Evolutionary conservation across 2,329 filamentous ascomycete species (phyloP), one percentile per base, ranked within the genome.

Genomic region (Neophaeococcomyces mojaviensis): DNA sequence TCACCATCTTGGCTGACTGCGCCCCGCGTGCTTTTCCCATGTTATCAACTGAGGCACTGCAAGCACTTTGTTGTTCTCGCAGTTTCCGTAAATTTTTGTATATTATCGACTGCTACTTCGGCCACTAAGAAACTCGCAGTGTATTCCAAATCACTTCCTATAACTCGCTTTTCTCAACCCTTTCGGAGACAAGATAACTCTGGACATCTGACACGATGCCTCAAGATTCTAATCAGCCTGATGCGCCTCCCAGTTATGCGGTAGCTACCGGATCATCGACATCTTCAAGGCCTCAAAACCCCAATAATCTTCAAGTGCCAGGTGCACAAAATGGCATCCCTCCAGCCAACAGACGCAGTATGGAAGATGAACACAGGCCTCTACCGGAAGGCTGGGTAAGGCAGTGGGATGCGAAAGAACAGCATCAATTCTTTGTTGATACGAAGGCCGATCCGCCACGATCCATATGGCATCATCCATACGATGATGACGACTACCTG

Each of bases 361-460:
- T 81, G 77, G 78, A 81, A 64, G 78, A 81, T 53, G 76, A 79
- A 55, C 60, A 66, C 7, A 69, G 78, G 3, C 65, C 70, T 1
- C 65, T 81, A 0, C 77, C 78, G 0, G 48, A 60, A 12, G 76
- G 77, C 34, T 81, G 78, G 78, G 63, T 79, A 1, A 66, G 78
- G 2, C 68, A 71, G 48, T 81, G 72, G 59, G 78, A 82, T 56
- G 58, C 68, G 1, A 56, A 72, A 42, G 68, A 66, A 10, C 58
- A 71, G 15, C 78, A 81, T 55, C 77, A 81, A 55, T 82, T 79
- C 70, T 81, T 78, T 61, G 77, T 81, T 55, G 74, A 81, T 61
- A 81, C 76, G 1, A 70, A 56, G 24, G 60, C 65, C 22, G 61
- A 71, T 10, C 77, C 77, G 1, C 76, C 77, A 0, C 70, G 75